Evolutionary conservation across 768 basidiomycete genomes (phyloP).

Genomic region (Fistulinella prunicolor): DNA sequence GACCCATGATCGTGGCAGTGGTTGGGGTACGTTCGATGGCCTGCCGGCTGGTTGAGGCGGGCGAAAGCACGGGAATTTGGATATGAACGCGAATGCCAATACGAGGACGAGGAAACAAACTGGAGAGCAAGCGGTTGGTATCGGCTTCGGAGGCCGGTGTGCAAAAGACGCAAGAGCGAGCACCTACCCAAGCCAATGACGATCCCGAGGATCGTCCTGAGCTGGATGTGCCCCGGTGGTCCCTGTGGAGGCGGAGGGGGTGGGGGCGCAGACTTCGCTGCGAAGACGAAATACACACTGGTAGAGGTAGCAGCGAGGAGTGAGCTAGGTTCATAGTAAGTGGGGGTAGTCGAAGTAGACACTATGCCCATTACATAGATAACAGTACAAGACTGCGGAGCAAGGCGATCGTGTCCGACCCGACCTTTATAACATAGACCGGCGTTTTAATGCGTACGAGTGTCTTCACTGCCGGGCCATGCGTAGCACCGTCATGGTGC

Average conservation of each 20-base stretch:
- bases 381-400: background rate
- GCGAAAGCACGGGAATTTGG: background rate
- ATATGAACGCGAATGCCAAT: background rate
- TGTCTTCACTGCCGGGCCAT: background rate
- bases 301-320: background rate
- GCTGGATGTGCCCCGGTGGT: slow-evolving; percentile 6
- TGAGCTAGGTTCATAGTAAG: too few species aligned
- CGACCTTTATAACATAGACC: slow-evolving; percentile 1
- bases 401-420: background rate
- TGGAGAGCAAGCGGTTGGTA: background rate
- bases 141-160: background rate
- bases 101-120: slow-evolving; percentile 16
- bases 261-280: background rate
- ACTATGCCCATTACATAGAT: background rate
- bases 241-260: background rate
- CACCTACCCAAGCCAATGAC: slow-evolving; percentile 16
- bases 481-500: background rate
- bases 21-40: background rate
- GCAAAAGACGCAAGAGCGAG: background rate
- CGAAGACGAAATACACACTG: background rate
- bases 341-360: too few species aligned
- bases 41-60: too few species aligned
- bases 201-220: slow-evolving; percentile 8
- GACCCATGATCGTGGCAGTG: background rate
- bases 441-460: background rate